Evolutionary conservation across 345 rosid species (phyloP).

Genomic region (Adansonia digitata): DNA sequence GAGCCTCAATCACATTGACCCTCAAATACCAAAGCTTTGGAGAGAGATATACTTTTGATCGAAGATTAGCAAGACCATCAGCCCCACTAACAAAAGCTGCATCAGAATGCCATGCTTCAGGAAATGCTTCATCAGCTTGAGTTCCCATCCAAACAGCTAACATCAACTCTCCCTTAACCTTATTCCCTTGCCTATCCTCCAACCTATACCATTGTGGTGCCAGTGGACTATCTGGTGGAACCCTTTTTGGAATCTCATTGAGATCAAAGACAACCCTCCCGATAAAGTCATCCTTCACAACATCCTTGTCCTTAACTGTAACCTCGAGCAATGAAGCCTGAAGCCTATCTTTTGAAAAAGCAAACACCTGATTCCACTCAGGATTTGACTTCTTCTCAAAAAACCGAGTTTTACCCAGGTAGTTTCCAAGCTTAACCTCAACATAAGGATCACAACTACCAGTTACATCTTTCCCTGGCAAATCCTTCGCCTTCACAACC

Average conservation of each 20-base stretch:
- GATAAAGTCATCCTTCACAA: constrained; percentile 77
- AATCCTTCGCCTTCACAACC: constrained; percentile 85
- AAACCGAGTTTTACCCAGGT: constrained; percentile 72
- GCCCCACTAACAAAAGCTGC: constrained; percentile 76
- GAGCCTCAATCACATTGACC: constrained; percentile 94
- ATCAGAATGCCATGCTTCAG: constrained; percentile 97
- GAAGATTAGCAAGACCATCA: constrained; percentile 71
- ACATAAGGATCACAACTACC: constrained; percentile 91
- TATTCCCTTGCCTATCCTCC: constrained; percentile 64
- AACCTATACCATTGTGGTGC: constrained; percentile 94
- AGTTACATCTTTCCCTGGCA: constrained; percentile 76
- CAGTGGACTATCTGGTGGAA: constrained; percentile 90
- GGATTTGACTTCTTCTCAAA: constrained; percentile 82
- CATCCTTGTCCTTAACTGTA: constrained; percentile 75
- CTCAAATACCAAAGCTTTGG: constrained; percentile 93
- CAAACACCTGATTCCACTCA: constrained; percentile 86
- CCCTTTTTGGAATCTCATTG: constrained; percentile 80
- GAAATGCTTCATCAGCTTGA: constrained; percentile 97
- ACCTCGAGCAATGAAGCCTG: constrained; percentile 80
- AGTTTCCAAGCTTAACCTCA: constrained; percentile 88
- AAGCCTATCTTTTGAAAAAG: constrained; percentile 50
- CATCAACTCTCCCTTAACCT: constrained; percentile 79
- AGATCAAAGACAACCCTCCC: constrained; percentile 69
- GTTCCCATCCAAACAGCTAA: constrained; percentile 97
- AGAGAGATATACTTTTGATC: constrained; percentile 88